phyloP scores from a whole-genome alignment of 2,329 filamentous ascomycete genomes.

The Fusarium sp. region DNA sequence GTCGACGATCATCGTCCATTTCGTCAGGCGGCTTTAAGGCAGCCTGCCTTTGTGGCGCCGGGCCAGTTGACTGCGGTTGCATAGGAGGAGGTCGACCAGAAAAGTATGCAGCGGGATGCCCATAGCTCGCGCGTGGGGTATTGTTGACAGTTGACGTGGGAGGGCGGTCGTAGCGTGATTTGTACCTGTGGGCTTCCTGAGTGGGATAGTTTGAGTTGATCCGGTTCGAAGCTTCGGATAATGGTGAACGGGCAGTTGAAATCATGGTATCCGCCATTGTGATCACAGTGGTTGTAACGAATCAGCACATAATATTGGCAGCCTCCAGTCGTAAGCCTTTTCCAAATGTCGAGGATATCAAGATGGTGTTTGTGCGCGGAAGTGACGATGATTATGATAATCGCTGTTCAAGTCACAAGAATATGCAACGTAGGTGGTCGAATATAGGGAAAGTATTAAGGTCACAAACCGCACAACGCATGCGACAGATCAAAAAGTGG shows the following conservation, averaged over 20 bases:
- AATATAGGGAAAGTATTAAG: slow-evolving; percentile 6
- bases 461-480: slow-evolving; percentile 21
- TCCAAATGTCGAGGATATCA: slow-evolving; percentile 24
- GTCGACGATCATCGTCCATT: slow-evolving; percentile 53
- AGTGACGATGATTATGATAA: slow-evolving; percentile 10
- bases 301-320: slow-evolving; percentile 55
- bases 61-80: slow-evolving; percentile 26
- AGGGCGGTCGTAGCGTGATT: slow-evolving; percentile 49
- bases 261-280: slow-evolving; percentile 52
- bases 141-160: slow-evolving; percentile 28
- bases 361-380: slow-evolving; percentile 23
- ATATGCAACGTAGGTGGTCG: background rate
- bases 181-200: slow-evolving; percentile 47
- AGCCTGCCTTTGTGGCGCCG: slow-evolving; percentile 33
- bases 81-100: slow-evolving; percentile 30
- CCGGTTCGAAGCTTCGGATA: slow-evolving; percentile 62
- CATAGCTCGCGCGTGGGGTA: slow-evolving; percentile 29
- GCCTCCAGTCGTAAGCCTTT: slow-evolving; percentile 19
- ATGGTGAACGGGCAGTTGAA: slow-evolving; percentile 54
- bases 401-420: background rate
- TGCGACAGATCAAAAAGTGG: slow-evolving; percentile 11
- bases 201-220: slow-evolving; percentile 57
- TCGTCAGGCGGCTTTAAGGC: slow-evolving; percentile 49
- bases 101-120: slow-evolving; percentile 33
- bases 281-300: slow-evolving; percentile 34